Evolutionary conservation across 345 rosid genomes (phyloP).

Genomic region (Psidium friedrichsthalianum): DNA sequence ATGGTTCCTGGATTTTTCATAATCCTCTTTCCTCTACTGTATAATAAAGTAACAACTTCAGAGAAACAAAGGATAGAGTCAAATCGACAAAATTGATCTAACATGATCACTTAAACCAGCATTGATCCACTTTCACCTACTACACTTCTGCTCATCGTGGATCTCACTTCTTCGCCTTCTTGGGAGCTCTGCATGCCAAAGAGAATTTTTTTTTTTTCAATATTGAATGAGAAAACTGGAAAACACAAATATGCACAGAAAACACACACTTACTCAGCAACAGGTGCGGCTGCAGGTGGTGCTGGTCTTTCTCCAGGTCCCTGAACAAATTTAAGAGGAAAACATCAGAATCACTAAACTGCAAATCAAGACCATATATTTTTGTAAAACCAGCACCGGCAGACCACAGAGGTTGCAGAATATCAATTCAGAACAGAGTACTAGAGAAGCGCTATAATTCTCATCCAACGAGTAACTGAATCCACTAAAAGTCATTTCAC

Average conservation of each 20-base stretch:
- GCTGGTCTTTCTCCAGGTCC: constrained; percentile 51
- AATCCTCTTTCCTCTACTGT: constrained; percentile 1
- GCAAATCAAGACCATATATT: background rate
- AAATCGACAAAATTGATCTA: constrained; percentile 5
- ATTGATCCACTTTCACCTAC: background rate
- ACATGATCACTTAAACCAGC: constrained; percentile 1
- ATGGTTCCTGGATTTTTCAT: background rate
- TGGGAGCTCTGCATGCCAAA: constrained; percentile 26
- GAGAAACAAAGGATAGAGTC: background rate
- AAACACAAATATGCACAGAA: background rate
- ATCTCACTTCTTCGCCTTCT: constrained; percentile 46
- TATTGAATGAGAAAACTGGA: background rate
- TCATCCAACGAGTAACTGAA: background rate
- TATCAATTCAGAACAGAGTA: background rate
- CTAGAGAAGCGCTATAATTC: background rate
- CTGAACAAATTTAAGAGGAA: constrained; percentile 7
- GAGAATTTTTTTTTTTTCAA: background rate
- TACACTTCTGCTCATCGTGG: background rate
- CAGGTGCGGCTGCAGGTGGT: constrained; percentile 19
- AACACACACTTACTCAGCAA: constrained; percentile 2
- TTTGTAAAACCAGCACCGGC: background rate
- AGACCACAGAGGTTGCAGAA: background rate
- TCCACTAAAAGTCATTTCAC: background rate
- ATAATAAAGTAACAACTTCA: constrained; percentile 5
- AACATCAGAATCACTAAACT: background rate